A percentile compares a stretch with the other conserved stretches of the same genome.
These are phyloP conservation scores for Mycena belliarum DNA, from an alignment of 768 basidiomycete genomes.

Conservation along the genomic window DNA sequence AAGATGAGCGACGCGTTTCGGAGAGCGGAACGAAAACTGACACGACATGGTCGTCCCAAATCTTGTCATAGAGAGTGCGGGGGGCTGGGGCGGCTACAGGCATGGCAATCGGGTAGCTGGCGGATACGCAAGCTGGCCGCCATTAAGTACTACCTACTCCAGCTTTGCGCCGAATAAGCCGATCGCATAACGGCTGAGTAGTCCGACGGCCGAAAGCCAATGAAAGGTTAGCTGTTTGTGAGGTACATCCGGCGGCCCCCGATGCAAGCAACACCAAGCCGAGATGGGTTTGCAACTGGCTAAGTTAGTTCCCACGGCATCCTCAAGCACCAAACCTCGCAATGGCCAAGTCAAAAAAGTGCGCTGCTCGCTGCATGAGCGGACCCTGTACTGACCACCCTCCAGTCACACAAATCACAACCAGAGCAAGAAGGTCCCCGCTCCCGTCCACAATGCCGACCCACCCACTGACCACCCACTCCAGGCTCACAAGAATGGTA, in stretches of 20 bases:
- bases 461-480: constrained; percentile 84
- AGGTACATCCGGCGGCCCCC: background rate
- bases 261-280: background rate
- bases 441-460: background rate
- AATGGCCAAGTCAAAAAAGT: constrained; percentile 99
- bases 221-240: no score
- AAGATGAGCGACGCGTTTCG: constrained; percentile 13
- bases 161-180: no score
- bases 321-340: background rate
- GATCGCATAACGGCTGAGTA: no score
- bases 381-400: constrained; percentile 11
- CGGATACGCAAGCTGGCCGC: no score
- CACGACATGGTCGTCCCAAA: constrained; percentile 97
- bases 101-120: no score
- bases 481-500: constrained; percentile 98
- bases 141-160: no score
- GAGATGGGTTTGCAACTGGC: background rate
- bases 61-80: constrained; percentile 95
- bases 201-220: no score
- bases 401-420: constrained; percentile 91
- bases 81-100: constrained; percentile 50
- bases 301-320: background rate
- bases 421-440: constrained; percentile 80
- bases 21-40: constrained; percentile 37
- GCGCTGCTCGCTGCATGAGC: constrained; percentile 26